These are phyloP conservation scores for Cyclotella atomus DNA, from an alignment of 108 stramenopile species.

Conservation along the genomic window DNA sequence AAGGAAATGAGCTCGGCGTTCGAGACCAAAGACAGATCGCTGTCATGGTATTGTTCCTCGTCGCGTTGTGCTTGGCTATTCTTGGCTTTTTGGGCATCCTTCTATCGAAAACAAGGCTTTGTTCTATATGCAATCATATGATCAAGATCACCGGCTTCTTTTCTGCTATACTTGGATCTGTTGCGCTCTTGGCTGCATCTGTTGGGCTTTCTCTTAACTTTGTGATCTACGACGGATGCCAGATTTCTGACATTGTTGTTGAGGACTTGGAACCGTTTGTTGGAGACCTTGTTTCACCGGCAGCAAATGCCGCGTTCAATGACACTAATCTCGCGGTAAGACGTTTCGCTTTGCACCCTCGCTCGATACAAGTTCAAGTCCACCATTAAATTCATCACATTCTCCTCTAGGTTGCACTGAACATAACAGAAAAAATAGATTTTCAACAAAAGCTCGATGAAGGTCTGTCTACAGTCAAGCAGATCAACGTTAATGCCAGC, in stretches of 20 bases:
- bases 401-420: constrained; percentile 12
- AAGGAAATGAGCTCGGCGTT: constrained; percentile 34
- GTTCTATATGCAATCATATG: constrained; percentile 19
- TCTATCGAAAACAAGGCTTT: constrained; percentile 23
- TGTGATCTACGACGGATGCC: constrained; percentile 43
- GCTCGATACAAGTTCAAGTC: too few relatives aligned
- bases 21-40: constrained; percentile 22
- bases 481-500: constrained; percentile 36
- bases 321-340: constrained; percentile 49
- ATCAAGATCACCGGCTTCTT: constrained; percentile 44
- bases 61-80: constrained; percentile 16
- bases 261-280: constrained; percentile 54
- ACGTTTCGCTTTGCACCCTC: too few relatives aligned
- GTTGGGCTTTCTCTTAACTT: constrained; percentile 20
- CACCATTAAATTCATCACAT: too few relatives aligned
- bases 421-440: constrained; percentile 51
- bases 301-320: constrained; percentile 48
- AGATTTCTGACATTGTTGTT: constrained; percentile 29
- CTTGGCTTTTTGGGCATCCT: constrained; percentile 43
- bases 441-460: constrained; percentile 54
- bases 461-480: constrained; percentile 30
- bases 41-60: constrained; percentile 41
- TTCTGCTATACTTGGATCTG: constrained; percentile 30
- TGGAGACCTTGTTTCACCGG: constrained; percentile 47
- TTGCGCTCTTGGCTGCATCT: constrained; percentile 42